Base-by-base conservation (phyloP, 306 rosid species). In the Cucumis hystrix region DNA sequence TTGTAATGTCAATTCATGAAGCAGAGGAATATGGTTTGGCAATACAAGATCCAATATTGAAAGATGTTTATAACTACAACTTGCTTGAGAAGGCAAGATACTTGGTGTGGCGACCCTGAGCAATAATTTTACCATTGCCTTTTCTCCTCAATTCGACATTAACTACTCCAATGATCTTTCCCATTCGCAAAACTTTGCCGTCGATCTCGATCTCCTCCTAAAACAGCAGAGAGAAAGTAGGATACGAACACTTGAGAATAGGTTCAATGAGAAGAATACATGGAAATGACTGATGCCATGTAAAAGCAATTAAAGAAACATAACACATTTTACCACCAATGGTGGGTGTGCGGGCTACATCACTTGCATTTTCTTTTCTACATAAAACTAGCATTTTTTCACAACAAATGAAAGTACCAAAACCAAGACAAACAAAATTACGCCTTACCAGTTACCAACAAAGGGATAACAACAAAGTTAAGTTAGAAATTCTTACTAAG, bases 101-200 rank as follows among this genome's bases (percentile, higher is more conserved):
- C 83, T 89, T 90, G 69, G 96, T 90, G 81, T 89, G 97, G 59
- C 94, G 94, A 4, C 96, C 96, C 80, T 89, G 96, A 4, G 94
- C 97, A 57, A 92, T 78, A 74, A 92, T 68, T 81, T 90, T 92
- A 55, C 96, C 91, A 0, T 89, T 89, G 62, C 78, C 71, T 77
- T 90, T 92, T 83, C 87, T 92, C 84, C 88, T 87, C 43, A 92
- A 81, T 86, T 90, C 92, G 15, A 92, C 93, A 16, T 88, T 92
- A 10, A 82, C 80, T 18, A 89, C 92, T 25, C 87, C 96, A 35
- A 92, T 62, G 57, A 81, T 78, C 75, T 88, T 90, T 21, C 96
- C 97, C 45, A 92, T 81, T 45, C 96, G 90, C 40, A 92, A 78
- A 58, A 79, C 80, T 83, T 66, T 88, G 39, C 85, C 86, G 56